Base-by-base conservation (phyloP, 768 basidiomycete species). In the Naganishia kalamii region DNA sequence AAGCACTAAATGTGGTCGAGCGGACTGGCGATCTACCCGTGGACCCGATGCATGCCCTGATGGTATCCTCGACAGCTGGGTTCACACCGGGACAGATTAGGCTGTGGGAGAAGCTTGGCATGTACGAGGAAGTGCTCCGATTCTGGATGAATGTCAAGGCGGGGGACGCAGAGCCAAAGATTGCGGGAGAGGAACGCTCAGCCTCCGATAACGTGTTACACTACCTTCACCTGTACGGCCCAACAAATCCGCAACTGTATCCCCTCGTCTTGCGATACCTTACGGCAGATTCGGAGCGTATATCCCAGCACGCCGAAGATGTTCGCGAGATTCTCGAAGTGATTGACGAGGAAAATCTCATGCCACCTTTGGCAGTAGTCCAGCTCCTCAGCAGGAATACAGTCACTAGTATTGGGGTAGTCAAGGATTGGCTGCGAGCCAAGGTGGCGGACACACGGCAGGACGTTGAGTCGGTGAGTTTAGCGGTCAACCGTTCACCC, bases 81-180 rank as follows among this genome's bases (percentile, higher is more conserved):
- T 96, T 92, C 71, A 92, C 87, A 0, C 84, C 85, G 0, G 96
- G 96, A 0, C 83, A 94, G 12, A 88, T 98, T 2, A 79, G 89
- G 4, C 82, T 98, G 2, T 98, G 92, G 90, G 96, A 96, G 79
- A 86, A 84, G 67, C 81, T 92, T 80, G 92, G 89, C 7, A 93
- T 96, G 94, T 90, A 91, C 75, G 94, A 97, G 71, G 93, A 96
- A 70, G 86, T 98, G 50, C 74, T 98, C 32, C 84, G 92, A 25
- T 96, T 90, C 80, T 92, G 88, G 87, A 93, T 94, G 84, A 88
- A 89, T 23, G 3, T 57, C 33, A 57, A 57, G 23, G 12, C 43
- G 65, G 82, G 82, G 66, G 82, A 87, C 62, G 64, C 57, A 11
- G 59, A n/a, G 8, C 12, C 23, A 10, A 4, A 8, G 13, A 25